phyloP scores from a whole-genome alignment of 768 basidiomycete species.

The Plicaturopsis crispa region DNA sequence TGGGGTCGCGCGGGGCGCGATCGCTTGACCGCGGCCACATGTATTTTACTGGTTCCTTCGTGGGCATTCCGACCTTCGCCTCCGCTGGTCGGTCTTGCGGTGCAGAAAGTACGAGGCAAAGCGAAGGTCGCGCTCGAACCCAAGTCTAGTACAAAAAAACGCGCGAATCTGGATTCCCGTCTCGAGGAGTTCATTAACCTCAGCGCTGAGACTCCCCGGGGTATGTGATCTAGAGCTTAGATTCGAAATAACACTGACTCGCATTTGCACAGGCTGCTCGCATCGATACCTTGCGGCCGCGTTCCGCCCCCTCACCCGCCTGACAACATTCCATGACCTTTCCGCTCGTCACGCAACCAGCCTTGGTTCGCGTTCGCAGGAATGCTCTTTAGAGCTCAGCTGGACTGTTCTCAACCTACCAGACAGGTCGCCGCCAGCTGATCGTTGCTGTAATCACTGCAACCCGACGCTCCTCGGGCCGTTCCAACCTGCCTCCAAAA shows the following conservation, averaged over 20 bases:
- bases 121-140: constrained; percentile 2
- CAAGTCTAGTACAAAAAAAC: constrained; percentile 2
- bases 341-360: background rate
- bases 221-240: constrained; percentile 1
- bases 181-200: constrained; percentile 11
- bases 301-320: constrained; percentile 9
- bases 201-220: background rate
- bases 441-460: constrained; percentile 7
- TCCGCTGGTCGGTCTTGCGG: background rate
- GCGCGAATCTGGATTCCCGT: constrained; percentile 2
- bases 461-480: constrained; percentile 1
- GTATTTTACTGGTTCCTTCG: constrained; percentile 8
- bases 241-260: background rate
- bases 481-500: constrained; percentile 1
- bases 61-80: constrained; percentile 9
- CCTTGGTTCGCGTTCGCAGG: constrained; percentile 4
- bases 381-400: constrained; percentile 1
- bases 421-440: background rate
- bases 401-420: constrained; percentile 6
- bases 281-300: constrained; percentile 4
- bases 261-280: constrained; percentile 5
- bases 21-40: constrained; percentile 1
- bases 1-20: constrained; percentile 9
- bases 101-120: background rate
- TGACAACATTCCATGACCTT: constrained; percentile 2